Conservation (phyloP, 225 moss, liverwort and hornwort genomes). For the Sphagnum contortum region DNA sequence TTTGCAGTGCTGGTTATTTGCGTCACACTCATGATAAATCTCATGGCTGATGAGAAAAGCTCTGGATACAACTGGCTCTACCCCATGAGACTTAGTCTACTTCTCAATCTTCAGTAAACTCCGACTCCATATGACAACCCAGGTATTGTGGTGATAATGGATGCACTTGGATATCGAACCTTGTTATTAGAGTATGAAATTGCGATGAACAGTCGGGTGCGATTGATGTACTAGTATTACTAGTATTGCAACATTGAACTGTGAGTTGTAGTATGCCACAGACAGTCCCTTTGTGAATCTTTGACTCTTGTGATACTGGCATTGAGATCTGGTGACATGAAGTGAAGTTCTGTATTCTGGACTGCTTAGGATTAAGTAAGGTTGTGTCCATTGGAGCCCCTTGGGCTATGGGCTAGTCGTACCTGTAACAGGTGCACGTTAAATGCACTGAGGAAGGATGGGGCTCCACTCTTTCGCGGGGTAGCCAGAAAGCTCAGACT, state of each 20-base stretch:
- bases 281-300: conserved; percentile 31
- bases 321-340: conserved; percentile 49
- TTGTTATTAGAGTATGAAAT: conserved; percentile 41
- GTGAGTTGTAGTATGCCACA: conserved; percentile 31
- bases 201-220: conserved; percentile 30
- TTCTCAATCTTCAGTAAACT: conserved; percentile 77
- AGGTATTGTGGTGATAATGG: conserved; percentile 73
- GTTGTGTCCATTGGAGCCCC: conserved; percentile 75
- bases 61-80: conserved; percentile 76
- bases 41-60: conserved; percentile 95
- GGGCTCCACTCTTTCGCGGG: conserved; percentile 46
- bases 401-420: conserved; percentile 74
- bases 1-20: conserved; percentile 35
- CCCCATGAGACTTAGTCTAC: conserved; percentile 90
- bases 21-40: conserved; percentile 64
- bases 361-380: conserved; percentile 52
- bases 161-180: conserved; percentile 39
- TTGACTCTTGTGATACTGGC: conserved; percentile 38
- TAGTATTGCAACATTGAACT: conserved; percentile 29
- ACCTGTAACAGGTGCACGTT: conserved; percentile 99
- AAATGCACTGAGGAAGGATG: conserved; percentile 99
- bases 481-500: conserved; percentile 90
- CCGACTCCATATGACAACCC: conserved; percentile 68
- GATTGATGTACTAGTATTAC: conserved; percentile 35
- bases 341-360: conserved; percentile 68